Evolutionary conservation across 2,329 filamentous ascomycete species (phyloP).

Genomic region (Xylaria sp.): DNA sequence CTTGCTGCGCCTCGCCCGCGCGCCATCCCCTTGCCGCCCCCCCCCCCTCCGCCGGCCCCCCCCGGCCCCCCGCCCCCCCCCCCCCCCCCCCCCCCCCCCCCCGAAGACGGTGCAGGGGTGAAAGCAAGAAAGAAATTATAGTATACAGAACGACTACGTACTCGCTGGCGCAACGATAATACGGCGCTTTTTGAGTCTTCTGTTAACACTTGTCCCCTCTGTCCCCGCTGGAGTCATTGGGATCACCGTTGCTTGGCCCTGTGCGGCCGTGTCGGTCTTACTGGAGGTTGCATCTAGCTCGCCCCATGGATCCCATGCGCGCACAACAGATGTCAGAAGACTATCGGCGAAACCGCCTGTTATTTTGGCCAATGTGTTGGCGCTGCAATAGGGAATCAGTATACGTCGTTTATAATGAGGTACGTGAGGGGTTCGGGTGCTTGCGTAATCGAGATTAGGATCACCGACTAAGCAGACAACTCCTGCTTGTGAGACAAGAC

Average conservation of each 20-base stretch:
- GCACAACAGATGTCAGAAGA: constrained; percentile 76
- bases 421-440: neutral
- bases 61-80: no score
- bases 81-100: no score
- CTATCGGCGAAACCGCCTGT: constrained; percentile 80
- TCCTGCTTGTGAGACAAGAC: neutral
- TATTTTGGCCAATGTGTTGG: constrained; percentile 89
- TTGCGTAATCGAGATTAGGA: neutral
- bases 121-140: neutral
- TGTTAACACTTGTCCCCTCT: constrained; percentile 16
- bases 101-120: no score
- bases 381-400: constrained; percentile 56
- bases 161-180: constrained; percentile 75
- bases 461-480: neutral
- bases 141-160: constrained; percentile 24
- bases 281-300: constrained; percentile 57
- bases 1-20: no score
- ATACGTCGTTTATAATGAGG: neutral
- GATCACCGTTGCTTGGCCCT: constrained; percentile 10
- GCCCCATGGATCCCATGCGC: constrained; percentile 88
- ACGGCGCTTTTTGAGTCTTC: constrained; percentile 60
- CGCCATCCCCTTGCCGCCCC: no score
- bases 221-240: constrained; percentile 1
- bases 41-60: no score
- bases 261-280: neutral